These are phyloP conservation scores for Ganoderma lingzhi DNA, from an alignment of 1,284 basidiomycete genomes.

Conservation along the genomic window DNA sequence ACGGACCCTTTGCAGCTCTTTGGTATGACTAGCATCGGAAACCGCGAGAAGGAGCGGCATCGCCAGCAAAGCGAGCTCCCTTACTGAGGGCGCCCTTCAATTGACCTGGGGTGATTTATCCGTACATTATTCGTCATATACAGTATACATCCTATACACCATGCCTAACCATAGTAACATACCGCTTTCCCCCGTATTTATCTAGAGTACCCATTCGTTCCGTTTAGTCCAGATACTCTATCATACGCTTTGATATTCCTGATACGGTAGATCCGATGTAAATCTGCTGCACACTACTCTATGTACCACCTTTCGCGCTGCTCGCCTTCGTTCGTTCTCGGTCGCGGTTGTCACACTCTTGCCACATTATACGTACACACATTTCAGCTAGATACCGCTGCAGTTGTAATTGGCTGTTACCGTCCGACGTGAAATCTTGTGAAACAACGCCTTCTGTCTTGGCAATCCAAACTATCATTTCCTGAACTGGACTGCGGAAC, in stretches of 20 bases:
- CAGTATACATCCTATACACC: background rate
- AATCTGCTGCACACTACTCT: background rate
- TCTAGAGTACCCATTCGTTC: background rate
- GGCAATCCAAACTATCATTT: background rate
- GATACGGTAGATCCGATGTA: background rate
- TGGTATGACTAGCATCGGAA: conserved; percentile 6
- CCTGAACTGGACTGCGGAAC: background rate
- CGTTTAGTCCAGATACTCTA: conserved; percentile 2
- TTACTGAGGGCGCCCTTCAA: background rate
- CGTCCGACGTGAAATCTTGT: background rate
- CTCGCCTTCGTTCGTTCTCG: background rate
- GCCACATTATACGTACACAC: background rate
- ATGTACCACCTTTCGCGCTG: background rate
- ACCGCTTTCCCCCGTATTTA: background rate
- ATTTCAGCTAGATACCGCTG: background rate
- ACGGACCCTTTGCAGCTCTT: conserved; percentile 3
- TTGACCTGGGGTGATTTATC: background rate
- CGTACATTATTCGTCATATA: conserved; percentile 10
- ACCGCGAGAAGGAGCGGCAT: conserved; percentile 4
- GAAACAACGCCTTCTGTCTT: background rate
- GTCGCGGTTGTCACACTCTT: background rate
- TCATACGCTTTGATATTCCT: background rate
- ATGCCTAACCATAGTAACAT: background rate
- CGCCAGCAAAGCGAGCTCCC: background rate
- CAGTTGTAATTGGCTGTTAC: background rate